Base-by-base conservation (phyloP, 257 asterid species). In the Paraleonurus japonicus region DNA sequence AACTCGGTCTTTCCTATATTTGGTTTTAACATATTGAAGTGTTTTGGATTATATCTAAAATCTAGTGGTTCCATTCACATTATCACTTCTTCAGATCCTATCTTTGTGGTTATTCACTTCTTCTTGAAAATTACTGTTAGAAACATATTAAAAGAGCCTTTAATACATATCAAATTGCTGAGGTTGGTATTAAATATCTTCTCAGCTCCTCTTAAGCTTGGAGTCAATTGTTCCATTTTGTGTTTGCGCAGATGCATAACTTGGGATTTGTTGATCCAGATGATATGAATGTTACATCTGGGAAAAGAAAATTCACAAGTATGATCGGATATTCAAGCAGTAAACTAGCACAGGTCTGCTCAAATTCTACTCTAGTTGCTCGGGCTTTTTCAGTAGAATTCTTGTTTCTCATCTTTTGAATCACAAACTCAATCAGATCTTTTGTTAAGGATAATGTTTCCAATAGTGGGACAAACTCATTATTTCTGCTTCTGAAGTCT, bases 241-340 rank as follows among this genome's bases (percentile, higher is more conserved):
- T 75, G 27, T 70, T 45, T 75, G 17, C 80, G 80, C 85, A 95
- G 99, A 88, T 89, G 94, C 98, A 92, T 79, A 77, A 78, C 80
- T 73, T 88, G 58, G 99, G 99, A 81, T 95, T 92, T 73, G 97
- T 92, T 71, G 99, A 95, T 87, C 86, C 99, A 19, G 95, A 95
- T 76, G 99, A 95, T 83, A 85, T 95, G 98, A 89, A 92, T 76
- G 85, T 89, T 76, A 87, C 86, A 50, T 88, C 96, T 70, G 95
- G 96, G 39, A 92, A 90, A 80, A 83, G 94, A 78, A 89, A 84
- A 85, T 95, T 79, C 80, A 72, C 90, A 27, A 89, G 98, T 81
- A 55, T 85, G 83, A 81, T 88, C 72, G 98, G 97, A 73, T 95
- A 95, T 69, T 71, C 85, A 13, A 80, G 88, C 89, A 88, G 98